Conservation (phyloP, 352 stramenopile genomes). For the Globisporangium cederbergense region DNA sequence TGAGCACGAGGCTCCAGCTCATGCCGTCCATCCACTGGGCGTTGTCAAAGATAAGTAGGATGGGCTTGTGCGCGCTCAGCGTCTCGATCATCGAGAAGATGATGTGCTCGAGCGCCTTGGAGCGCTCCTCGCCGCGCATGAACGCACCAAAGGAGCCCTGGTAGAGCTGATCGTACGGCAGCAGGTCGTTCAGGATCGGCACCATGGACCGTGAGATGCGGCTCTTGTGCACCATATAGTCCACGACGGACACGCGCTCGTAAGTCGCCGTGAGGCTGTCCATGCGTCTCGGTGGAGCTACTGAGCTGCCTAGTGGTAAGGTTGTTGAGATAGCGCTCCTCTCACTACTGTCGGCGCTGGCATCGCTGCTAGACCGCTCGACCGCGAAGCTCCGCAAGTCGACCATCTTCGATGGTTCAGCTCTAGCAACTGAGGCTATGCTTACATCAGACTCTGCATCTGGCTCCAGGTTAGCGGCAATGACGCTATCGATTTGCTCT, state of each 20-base stretch:
- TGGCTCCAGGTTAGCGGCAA: neutral
- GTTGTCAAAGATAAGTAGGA: conserved; percentile 72
- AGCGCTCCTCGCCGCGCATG: conserved; percentile 33
- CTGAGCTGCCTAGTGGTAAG: neutral
- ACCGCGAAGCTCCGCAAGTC: neutral
- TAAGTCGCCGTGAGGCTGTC: conserved; percentile 20
- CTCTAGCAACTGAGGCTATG: too few relatives aligned
- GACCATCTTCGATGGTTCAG: neutral
- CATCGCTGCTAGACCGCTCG: neutral
- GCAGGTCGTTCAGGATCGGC: conserved; percentile 39
- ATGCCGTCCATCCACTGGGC: conserved; percentile 73
- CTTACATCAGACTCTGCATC: neutral
- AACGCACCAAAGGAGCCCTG: conserved; percentile 22
- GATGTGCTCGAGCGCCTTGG: conserved; percentile 47
- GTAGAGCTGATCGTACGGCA: conserved; percentile 43
- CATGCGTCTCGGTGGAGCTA: neutral
- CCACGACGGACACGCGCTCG: conserved; percentile 45
- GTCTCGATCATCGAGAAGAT: conserved; percentile 56
- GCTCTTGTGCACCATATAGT: conserved; percentile 50
- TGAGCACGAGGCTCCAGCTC: conserved; percentile 56
- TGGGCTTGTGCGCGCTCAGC: conserved; percentile 47
- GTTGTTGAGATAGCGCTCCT: neutral
- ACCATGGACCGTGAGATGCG: conserved; percentile 42
- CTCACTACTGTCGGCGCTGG: neutral
- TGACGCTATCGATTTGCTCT: conserved; percentile 3